Conservation (phyloP, 1,284 basidiomycete genomes). For the Pseudozyma hubeiensis region DNA sequence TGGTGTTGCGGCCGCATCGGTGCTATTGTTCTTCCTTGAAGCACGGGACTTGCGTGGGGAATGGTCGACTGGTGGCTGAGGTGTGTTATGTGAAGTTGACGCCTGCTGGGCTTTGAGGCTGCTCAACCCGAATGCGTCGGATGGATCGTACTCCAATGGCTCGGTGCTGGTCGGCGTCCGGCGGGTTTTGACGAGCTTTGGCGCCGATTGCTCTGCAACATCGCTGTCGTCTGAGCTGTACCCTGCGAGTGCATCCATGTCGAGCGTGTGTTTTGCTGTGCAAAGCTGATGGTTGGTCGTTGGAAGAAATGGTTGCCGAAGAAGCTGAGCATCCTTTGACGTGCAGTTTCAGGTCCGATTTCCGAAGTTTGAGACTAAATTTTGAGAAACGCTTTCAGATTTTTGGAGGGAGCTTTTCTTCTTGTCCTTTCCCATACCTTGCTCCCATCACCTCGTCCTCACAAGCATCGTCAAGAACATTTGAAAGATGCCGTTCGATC, state of each 20-base stretch:
- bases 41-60: neutral
- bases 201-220: slow-evolving; percentile 14
- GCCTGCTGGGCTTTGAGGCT: slow-evolving; percentile 11
- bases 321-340: neutral
- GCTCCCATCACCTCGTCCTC: neutral
- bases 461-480: too few relatives aligned
- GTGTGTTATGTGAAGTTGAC: neutral
- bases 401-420: slow-evolving; percentile 7
- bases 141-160: slow-evolving; percentile 41
- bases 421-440: neutral
- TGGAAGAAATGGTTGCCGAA: neutral
- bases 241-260: slow-evolving; percentile 51
- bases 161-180: slow-evolving; percentile 8
- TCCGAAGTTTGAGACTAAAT: slow-evolving; percentile 25
- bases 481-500: slow-evolving; percentile 39
- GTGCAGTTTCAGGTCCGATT: slow-evolving; percentile 7
- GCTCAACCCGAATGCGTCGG: slow-evolving; percentile 49
- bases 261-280: neutral
- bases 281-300: neutral
- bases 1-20: neutral
- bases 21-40: slow-evolving; percentile 10
- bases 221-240: slow-evolving; percentile 55
- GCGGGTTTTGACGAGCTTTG: neutral
- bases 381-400: neutral
- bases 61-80: neutral